These are phyloP conservation scores for Termitomyces sp. DNA, from an alignment of 768 basidiomycete genomes.

Conservation along the genomic window DNA sequence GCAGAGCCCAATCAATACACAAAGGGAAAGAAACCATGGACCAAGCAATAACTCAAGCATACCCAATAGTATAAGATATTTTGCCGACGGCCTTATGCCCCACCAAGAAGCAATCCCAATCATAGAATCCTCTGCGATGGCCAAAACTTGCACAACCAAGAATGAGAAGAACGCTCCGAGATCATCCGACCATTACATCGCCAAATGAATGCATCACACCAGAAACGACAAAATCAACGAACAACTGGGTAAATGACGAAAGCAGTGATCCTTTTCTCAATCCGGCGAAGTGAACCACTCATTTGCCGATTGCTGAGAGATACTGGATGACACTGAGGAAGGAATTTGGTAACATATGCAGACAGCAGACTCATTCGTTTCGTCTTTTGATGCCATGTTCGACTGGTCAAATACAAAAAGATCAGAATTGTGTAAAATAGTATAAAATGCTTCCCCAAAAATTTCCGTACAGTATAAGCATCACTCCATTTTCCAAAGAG, in stretches of 20 bases:
- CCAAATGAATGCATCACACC: too few relatives aligned
- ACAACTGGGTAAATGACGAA: too few relatives aligned
- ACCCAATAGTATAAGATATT: too few relatives aligned
- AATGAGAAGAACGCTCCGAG: too few relatives aligned
- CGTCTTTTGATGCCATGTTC: conserved; percentile 25
- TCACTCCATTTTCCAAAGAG: conserved; percentile 21
- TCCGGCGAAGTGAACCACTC: conserved; percentile 5
- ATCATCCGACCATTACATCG: too few relatives aligned
- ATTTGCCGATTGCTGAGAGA: conserved; percentile 18
- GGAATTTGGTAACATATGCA: background rate
- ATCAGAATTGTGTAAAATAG: background rate
- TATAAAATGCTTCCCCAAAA: conserved; percentile 30
- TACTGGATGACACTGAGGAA: conserved; percentile 11
- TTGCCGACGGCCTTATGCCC: too few relatives aligned
- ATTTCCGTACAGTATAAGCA: conserved; percentile 26
- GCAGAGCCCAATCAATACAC: conserved; percentile 11
- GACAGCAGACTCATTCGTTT: conserved; percentile 16
- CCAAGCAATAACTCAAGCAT: conserved; percentile 4
- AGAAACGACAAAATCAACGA: too few relatives aligned
- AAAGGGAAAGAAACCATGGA: conserved; percentile 3
- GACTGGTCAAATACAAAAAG: conserved; percentile 15
- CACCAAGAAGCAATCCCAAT: too few relatives aligned
- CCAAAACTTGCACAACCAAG: too few relatives aligned
- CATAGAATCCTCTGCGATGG: too few relatives aligned
- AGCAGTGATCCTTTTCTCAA: background rate